Conservation (phyloP, 1,284 basidiomycete species). For the Laetiporus sulphureus region DNA sequence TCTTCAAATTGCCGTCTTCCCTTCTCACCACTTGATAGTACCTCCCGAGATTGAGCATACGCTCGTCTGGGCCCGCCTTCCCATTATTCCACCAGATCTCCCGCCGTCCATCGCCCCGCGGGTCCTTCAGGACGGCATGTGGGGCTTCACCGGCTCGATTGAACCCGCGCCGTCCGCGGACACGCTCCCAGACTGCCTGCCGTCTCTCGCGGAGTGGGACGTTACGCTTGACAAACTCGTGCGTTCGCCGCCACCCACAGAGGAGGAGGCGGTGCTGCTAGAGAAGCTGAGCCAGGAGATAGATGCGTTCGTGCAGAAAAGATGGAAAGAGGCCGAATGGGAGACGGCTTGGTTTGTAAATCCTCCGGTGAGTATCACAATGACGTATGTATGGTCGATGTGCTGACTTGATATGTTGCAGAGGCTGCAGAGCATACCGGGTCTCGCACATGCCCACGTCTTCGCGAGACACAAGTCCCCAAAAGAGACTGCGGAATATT, state of each 20-base stretch:
- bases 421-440: constrained; percentile 75
- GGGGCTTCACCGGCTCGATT: constrained; percentile 65
- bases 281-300: constrained; percentile 49
- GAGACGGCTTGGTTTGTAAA: constrained; percentile 87
- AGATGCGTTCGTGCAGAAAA: constrained; percentile 48
- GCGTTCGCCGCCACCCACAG: constrained; percentile 38
- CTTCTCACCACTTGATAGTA: constrained; percentile 32
- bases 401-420: constrained; percentile 20
- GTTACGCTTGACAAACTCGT: constrained; percentile 54
- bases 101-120: constrained; percentile 42
- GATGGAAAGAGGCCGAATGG: constrained; percentile 66
- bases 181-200: constrained; percentile 47
- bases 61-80: constrained; percentile 68
- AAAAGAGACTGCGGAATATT: constrained; percentile 18
- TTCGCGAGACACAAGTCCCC: constrained; percentile 54
- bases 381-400: background rate
- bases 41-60: constrained; percentile 69
- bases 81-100: constrained; percentile 48
- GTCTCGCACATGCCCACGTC: constrained; percentile 74
- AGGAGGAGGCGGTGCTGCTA: constrained; percentile 48
- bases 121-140: constrained; percentile 64
- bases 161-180: constrained; percentile 59
- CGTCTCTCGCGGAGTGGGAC: constrained; percentile 62
- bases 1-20: constrained; percentile 4
- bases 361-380: constrained; percentile 52